Percentiles rank a stretch among this genome's conserved stretches.
phyloP scores from a whole-genome alignment of 768 basidiomycete species.

The Hygrophorus pudorinus region DNA sequence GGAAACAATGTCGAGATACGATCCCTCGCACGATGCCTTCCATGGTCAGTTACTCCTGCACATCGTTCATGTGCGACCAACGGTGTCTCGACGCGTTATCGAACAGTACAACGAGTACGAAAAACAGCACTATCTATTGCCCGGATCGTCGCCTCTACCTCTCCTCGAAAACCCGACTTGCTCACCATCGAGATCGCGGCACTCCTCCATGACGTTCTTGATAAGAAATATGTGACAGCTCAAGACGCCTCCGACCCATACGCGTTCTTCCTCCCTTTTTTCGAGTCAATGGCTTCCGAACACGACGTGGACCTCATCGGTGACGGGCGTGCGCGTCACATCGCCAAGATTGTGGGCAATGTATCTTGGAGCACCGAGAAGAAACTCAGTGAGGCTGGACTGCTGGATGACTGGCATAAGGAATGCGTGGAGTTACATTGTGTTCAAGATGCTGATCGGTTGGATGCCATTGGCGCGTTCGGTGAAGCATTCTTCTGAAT shows the following conservation, averaged over 20 bases:
- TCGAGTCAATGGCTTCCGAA: slow-evolving; percentile 31
- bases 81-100: slow-evolving; percentile 5
- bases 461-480: slow-evolving; percentile 78
- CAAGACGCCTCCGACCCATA: slow-evolving; percentile 45
- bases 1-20: slow-evolving; percentile 66
- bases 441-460: slow-evolving; percentile 70
- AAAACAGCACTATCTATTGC: slow-evolving; percentile 68
- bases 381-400: slow-evolving; percentile 41
- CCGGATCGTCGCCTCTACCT: slow-evolving; percentile 20
- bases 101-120: slow-evolving; percentile 70
- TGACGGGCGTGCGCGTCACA: slow-evolving; percentile 47
- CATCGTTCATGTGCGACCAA: neutral
- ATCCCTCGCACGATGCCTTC: slow-evolving; percentile 71
- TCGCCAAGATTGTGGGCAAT: slow-evolving; percentile 60
- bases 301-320: slow-evolving; percentile 45
- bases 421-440: slow-evolving; percentile 69
- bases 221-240: slow-evolving; percentile 71
- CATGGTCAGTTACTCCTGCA: slow-evolving; percentile 47
- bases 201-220: slow-evolving; percentile 81
- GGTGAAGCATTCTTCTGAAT: slow-evolving; percentile 30
- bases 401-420: slow-evolving; percentile 59
- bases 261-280: slow-evolving; percentile 59
- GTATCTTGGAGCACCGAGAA: slow-evolving; percentile 85
- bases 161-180: slow-evolving; percentile 45
- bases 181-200: slow-evolving; percentile 76